phyloP scores from a whole-genome alignment of 164 flowering plant genomes.

The Chimonanthus praecox region DNA sequence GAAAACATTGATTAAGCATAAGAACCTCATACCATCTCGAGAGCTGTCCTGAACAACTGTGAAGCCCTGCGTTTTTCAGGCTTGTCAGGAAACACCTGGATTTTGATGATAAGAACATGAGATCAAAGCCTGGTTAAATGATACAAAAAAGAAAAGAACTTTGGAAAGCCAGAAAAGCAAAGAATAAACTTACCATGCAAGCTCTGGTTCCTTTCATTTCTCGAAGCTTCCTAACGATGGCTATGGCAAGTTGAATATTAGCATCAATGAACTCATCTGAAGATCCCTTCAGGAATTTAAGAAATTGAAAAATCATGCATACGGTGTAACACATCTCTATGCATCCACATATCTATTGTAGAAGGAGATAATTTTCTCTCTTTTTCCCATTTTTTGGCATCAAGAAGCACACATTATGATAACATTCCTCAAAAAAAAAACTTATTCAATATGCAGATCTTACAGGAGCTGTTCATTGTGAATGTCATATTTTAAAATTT shows the following conservation, averaged over 20 bases:
- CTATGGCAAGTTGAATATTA: slow-evolving; percentile 82
- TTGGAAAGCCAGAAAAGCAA: not conserved
- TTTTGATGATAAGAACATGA: not conserved
- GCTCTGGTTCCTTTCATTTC: slow-evolving; percentile 59
- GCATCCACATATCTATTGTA: not conserved
- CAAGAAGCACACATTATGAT: not conserved
- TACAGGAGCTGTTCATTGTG: no score
- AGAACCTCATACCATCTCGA: slow-evolving; percentile 58
- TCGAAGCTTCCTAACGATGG: slow-evolving; percentile 66
- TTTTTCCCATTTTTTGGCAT: not conserved
- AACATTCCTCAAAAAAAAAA: not conserved
- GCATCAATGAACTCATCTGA: slow-evolving; percentile 97
- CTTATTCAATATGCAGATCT: no score
- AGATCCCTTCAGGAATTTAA: slow-evolving; percentile 77
- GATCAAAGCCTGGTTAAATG: slow-evolving; percentile 3
- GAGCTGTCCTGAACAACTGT: slow-evolving; percentile 64
- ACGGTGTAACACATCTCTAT: not conserved
- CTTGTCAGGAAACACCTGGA: slow-evolving; percentile 90
- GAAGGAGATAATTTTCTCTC: not conserved
- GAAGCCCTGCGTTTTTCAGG: slow-evolving; percentile 90
- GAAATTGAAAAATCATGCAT: slow-evolving; percentile 32
- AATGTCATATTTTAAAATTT: no score
- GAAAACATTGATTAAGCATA: not conserved
- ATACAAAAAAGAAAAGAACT: not conserved
- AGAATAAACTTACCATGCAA: slow-evolving; percentile 59